Evolutionary conservation across 2,329 filamentous ascomycete genomes (phyloP).

Genomic region (Zopfia rhizophila): DNA sequence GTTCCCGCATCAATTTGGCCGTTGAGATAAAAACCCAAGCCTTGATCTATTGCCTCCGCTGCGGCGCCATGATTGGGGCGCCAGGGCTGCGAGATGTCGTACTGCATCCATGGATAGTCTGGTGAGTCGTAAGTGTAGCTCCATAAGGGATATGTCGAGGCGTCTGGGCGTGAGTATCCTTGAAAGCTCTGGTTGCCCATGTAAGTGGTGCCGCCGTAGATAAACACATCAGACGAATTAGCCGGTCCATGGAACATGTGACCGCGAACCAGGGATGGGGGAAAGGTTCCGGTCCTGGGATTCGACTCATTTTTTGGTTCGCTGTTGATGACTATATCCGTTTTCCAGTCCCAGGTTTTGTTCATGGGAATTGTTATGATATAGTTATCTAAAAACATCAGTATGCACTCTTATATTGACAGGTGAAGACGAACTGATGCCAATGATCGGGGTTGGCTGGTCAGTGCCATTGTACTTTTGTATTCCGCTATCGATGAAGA

Average conservation of each 20-base stretch:
- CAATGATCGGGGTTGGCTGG: slow-evolving; percentile 1
- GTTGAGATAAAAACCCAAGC: slow-evolving; percentile 54
- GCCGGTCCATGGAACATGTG: slow-evolving; percentile 35
- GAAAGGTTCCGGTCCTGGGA: slow-evolving; percentile 27
- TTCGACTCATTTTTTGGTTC: slow-evolving; percentile 31
- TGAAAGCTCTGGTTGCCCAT: slow-evolving; percentile 31
- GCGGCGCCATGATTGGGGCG: slow-evolving; percentile 51
- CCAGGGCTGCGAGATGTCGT: slow-evolving; percentile 28
- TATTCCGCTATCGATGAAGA: slow-evolving; percentile 37
- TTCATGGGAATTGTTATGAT: slow-evolving; percentile 31
- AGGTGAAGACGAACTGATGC: slow-evolving; percentile 2
- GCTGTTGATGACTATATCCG: slow-evolving; percentile 21
- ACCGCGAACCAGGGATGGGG: slow-evolving; percentile 33
- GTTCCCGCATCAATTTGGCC: slow-evolving; percentile 53
- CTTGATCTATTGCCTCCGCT: slow-evolving; percentile 50
- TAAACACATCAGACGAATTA: slow-evolving; percentile 23
- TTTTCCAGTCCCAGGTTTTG: slow-evolving; percentile 36
- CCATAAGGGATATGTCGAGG: slow-evolving; percentile 33
- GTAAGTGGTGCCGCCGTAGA: slow-evolving; percentile 34
- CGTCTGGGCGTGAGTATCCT: slow-evolving; percentile 22
- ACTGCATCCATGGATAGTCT: slow-evolving; percentile 27
- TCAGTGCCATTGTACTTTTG: slow-evolving; percentile 31
- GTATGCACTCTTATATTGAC: not conserved
- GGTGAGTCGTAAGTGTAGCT: slow-evolving; percentile 20
- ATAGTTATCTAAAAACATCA: slow-evolving; percentile 27